Conservation (phyloP, 1,284 basidiomycete species). For the Polyporus tsugae region DNA sequence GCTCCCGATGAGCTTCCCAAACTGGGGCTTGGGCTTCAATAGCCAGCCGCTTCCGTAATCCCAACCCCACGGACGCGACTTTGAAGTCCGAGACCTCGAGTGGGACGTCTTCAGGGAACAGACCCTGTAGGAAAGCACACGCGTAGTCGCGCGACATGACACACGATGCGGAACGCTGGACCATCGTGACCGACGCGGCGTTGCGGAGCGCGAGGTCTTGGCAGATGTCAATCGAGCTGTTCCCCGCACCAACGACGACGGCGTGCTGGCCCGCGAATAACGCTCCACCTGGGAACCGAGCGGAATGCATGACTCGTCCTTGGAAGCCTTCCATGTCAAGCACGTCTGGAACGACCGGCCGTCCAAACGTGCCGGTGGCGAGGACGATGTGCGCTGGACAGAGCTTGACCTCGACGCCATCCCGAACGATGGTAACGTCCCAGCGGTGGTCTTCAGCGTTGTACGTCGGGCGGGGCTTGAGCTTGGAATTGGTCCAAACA, state of each 20-base stretch:
- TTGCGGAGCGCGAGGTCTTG: constrained; percentile 53
- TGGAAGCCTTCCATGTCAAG: constrained; percentile 49
- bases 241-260: constrained; percentile 60
- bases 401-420: constrained; percentile 52
- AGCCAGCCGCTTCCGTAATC: constrained; percentile 44
- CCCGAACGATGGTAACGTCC: constrained; percentile 55
- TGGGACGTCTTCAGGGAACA: constrained; percentile 52
- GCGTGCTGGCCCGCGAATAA: constrained; percentile 54
- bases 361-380: constrained; percentile 61
- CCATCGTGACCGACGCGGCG: constrained; percentile 42
- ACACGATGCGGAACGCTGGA: constrained; percentile 42
- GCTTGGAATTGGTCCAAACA: constrained; percentile 64
- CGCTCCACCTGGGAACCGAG: constrained; percentile 47
- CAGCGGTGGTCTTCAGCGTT: constrained; percentile 53
- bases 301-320: constrained; percentile 57
- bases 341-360: constrained; percentile 53
- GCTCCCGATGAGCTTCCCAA: constrained; percentile 47
- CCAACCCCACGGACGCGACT: constrained; percentile 49
- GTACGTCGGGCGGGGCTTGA: constrained; percentile 43
- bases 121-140: constrained; percentile 32
- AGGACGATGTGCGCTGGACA: constrained; percentile 64
- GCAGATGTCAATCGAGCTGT: constrained; percentile 55
- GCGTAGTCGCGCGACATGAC: constrained; percentile 40
- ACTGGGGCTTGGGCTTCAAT: constrained; percentile 32
- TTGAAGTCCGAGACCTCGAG: constrained; percentile 55